Conservation (phyloP, 345 rosid genomes). For the Crucihimalaya himalaica region DNA sequence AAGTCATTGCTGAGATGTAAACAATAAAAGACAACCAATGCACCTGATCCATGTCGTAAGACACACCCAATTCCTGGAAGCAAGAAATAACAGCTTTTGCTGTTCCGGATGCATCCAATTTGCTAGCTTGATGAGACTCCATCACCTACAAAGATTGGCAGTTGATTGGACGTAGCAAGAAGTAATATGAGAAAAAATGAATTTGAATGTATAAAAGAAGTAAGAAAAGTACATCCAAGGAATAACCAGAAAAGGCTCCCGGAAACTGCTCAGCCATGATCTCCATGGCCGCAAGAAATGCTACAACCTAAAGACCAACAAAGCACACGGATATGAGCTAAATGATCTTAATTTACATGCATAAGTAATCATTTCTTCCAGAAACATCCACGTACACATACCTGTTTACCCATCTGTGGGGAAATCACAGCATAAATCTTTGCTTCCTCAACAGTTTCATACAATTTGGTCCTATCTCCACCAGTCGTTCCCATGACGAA, state of each 20-base stretch:
- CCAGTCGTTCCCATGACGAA: constrained; percentile 98
- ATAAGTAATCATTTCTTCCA: neutral
- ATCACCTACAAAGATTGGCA: constrained; percentile 55
- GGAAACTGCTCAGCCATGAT: constrained; percentile 97
- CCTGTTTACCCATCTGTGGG: constrained; percentile 99
- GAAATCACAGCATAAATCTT: constrained; percentile 85
- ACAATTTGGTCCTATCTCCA: constrained; percentile 71
- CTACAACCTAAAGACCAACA: constrained; percentile 69
- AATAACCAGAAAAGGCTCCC: constrained; percentile 92
- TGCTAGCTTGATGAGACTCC: constrained; percentile 96
- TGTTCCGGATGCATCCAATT: constrained; percentile 91
- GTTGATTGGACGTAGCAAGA: neutral
- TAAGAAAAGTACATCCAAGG: constrained; percentile 57
- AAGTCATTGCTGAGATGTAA: neutral
- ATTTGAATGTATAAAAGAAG: neutral
- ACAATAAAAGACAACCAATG: constrained; percentile 1
- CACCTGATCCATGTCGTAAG: constrained; percentile 80
- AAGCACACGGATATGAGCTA: constrained; percentile 26
- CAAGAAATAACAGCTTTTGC: constrained; percentile 96
- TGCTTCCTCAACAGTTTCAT: constrained; percentile 70
- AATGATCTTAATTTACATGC: constrained; percentile 3
- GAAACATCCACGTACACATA: constrained; percentile 31
- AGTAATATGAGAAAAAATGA: neutral
- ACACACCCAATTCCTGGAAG: constrained; percentile 88
- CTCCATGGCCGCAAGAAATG: constrained; percentile 97